Evolutionary conservation across 75 land plant species (phyloP).

Genomic region (Pinus tabuliformis): DNA sequence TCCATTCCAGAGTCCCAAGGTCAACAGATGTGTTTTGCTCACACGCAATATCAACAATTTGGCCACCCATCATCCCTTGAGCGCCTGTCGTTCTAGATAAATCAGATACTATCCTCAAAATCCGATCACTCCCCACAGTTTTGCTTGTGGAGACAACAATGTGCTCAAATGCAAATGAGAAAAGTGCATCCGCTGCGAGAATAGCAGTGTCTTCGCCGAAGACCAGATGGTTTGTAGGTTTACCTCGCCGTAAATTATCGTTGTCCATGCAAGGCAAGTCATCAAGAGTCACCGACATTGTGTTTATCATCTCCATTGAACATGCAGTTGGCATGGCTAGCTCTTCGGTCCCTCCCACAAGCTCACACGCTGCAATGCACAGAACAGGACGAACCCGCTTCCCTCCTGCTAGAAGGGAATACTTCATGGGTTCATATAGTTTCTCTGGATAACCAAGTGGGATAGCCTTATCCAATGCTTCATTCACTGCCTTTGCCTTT

Average conservation of each 20-base stretch:
- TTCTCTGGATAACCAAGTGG: background rate
- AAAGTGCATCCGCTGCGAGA: constrained; percentile 44
- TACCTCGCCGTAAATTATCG: constrained; percentile 40
- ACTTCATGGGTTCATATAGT: constrained; percentile 65
- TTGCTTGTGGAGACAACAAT: constrained; percentile 22
- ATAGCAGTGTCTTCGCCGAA: constrained; percentile 53
- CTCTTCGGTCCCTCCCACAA: constrained; percentile 40
- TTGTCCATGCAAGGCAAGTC: constrained; percentile 31
- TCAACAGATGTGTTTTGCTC: background rate
- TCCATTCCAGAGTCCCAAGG: no score
- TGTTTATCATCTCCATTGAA: constrained; percentile 63
- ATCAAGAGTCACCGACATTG: constrained; percentile 50
- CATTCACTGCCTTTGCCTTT: constrained; percentile 32
- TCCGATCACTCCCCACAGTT: constrained; percentile 19
- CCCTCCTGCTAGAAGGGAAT: constrained; percentile 76
- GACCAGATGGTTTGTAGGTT: constrained; percentile 18
- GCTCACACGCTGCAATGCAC: constrained; percentile 52
- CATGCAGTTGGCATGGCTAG: constrained; percentile 12
- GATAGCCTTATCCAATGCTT: constrained; percentile 28
- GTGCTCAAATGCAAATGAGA: constrained; percentile 56
- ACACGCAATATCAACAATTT: no score
- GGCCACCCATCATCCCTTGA: constrained; percentile 46
- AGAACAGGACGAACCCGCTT: constrained; percentile 54
- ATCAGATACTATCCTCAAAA: constrained; percentile 41
- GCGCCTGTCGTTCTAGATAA: constrained; percentile 51